A percentile compares a stretch with the other conserved stretches of the same genome.
Conservation (phyloP, 73 alveolate species). For the Stentor roeselii region DNA sequence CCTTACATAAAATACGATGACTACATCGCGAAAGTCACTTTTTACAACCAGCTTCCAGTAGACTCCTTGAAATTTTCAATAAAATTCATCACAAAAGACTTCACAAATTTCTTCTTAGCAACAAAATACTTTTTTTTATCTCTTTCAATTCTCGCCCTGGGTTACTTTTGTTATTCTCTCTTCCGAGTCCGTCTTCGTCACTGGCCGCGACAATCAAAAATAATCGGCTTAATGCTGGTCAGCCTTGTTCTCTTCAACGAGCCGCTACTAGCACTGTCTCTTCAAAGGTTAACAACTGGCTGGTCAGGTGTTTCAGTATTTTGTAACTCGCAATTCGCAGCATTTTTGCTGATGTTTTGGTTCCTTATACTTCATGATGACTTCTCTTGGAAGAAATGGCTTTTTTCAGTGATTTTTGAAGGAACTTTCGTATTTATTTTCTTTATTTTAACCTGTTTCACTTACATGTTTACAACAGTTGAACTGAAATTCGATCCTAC, state of each 20-base stretch:
- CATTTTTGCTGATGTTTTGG: neutral
- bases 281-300: neutral
- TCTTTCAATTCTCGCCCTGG: neutral
- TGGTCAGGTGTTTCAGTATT: conserved; percentile 1
- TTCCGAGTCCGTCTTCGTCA: neutral
- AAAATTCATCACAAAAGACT: neutral
- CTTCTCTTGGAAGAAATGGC: neutral
- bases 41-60: too few species aligned
- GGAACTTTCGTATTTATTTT: neutral
- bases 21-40: neutral
- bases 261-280: neutral
- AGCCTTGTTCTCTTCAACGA: neutral
- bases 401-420: neutral
- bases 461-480: neutral
- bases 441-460: too few species aligned
- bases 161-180: neutral
- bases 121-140: neutral
- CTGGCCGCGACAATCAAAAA: neutral
- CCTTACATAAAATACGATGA: neutral
- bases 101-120: neutral
- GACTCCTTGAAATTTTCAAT: neutral
- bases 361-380: neutral
- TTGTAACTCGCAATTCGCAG: neutral
- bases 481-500: neutral
- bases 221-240: neutral